Percentiles rank a stretch among this genome's conserved stretches.
phyloP scores from a whole-genome alignment of 345 rosid genomes.

The Trapa incisa region DNA sequence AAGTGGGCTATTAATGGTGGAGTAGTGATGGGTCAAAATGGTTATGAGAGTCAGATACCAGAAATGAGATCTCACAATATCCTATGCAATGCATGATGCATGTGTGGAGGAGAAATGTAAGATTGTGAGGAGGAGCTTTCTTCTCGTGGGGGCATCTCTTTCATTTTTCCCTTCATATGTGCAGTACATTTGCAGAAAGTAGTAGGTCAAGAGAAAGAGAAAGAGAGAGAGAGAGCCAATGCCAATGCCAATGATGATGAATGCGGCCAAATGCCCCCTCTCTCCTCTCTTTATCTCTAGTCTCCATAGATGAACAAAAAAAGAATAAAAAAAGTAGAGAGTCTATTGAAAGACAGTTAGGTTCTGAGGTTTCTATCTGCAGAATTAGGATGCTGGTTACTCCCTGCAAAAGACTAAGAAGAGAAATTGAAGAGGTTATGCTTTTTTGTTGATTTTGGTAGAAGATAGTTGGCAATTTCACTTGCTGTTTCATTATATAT shows the following conservation, averaged over 20 bases:
- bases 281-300: too few species aligned
- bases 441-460: background rate
- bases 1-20: constrained; percentile 1
- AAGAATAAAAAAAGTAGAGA: too few species aligned
- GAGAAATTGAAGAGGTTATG: constrained; percentile 6
- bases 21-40: constrained; percentile 39
- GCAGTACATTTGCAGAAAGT: background rate
- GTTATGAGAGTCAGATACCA: constrained; percentile 54
- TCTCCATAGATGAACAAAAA: too few species aligned
- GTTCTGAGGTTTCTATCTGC: background rate
- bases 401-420: constrained; percentile 1
- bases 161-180: background rate
- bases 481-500: background rate
- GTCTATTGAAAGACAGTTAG: too few species aligned
- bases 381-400: constrained; percentile 1
- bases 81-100: constrained; percentile 13
- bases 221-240: background rate
- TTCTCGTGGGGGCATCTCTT: background rate
- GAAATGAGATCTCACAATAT: constrained; percentile 48
- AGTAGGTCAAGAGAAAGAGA: background rate
- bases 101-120: background rate
- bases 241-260: too few species aligned
- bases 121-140: background rate
- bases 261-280: too few species aligned
- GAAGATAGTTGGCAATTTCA: background rate